These are phyloP conservation scores for Heterobasidion annosum DNA, from an alignment of 1,284 basidiomycete species.

Conservation along the genomic window DNA sequence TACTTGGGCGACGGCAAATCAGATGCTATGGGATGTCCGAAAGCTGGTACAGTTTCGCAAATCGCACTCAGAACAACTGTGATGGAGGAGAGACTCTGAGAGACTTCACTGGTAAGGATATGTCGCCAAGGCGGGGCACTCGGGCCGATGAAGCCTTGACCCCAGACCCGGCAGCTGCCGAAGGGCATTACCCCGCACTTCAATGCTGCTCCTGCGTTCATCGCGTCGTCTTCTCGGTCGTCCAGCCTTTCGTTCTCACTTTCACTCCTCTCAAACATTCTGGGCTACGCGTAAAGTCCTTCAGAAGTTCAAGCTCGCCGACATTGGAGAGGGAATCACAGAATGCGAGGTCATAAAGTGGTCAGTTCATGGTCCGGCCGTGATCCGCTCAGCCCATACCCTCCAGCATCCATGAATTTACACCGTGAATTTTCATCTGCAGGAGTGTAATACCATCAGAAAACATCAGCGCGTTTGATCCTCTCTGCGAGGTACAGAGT, in stretches of 20 bases:
- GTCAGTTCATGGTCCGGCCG: constrained; percentile 37
- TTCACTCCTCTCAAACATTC: constrained; percentile 34
- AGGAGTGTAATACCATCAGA: constrained; percentile 56
- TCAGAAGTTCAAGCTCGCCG: constrained; percentile 82
- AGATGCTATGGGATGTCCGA: no score
- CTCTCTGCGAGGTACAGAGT: constrained; percentile 88
- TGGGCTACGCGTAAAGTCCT: constrained; percentile 35
- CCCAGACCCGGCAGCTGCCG: background rate
- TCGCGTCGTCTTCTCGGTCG: constrained; percentile 4
- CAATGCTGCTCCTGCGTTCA: constrained; percentile 9
- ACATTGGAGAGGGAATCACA: constrained; percentile 90
- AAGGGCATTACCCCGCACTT: background rate
- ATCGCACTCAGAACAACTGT: no score
- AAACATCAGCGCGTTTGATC: constrained; percentile 73
- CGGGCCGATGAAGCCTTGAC: background rate
- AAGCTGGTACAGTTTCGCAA: no score
- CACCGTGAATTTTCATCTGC: background rate
- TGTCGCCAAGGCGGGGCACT: no score
- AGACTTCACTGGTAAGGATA: no score
- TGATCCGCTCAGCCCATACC: constrained; percentile 1
- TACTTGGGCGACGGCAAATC: no score
- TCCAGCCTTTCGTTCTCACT: constrained; percentile 22
- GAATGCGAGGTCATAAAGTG: constrained; percentile 89
- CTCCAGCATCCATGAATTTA: no score
- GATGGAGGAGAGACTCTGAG: no score